Evolutionary conservation across 345 rosid species (phyloP), one percentile per base, ranked within the genome.

Genomic region (Ceriops zippeliana): DNA sequence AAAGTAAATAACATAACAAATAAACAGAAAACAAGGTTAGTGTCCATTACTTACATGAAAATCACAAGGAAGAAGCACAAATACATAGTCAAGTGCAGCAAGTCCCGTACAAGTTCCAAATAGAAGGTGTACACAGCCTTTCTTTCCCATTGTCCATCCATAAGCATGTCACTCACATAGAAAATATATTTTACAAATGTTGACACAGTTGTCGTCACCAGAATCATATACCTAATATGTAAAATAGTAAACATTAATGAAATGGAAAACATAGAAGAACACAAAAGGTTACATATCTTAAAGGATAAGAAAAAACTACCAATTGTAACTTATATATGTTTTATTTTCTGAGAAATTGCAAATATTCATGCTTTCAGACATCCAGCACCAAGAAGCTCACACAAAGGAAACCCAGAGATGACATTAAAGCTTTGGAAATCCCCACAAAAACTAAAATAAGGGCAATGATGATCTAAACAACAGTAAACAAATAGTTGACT

Each of bases 91-190:
- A 93, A 79, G 84, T 93, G 98, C 72, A 93, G 96, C 89, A 93
- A 80, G 83, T 93, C 98, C 11, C 90, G 91, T 19, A 93, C 76
- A 69, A 93, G 96, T 79, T 93, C 98, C 87, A 93, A 75, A 81
- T 91, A 93, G 78, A 93, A 93, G 68, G 97, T 93, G 69, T 88
- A 93, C 47, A 93, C 89, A 70, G 97, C 90, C 79, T 86, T 93
- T 68, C 66, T 81, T 78, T 93, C 98, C 98, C 98, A 93, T 76
- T 93, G 98, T 63, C 98, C 98, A 78, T 93, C 98, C 92, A 81
- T 89, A 27, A 89, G 85, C 87, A 87, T 86, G 84, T 93, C 97
- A 63, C 83, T 93, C 27, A 93, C 92, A 73, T 91, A 89, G 84
- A 93, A 93, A 66, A 84, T 72, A 80, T 91, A 93, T 73, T 93